A percentile compares a stretch with the other conserved stretches of the same genome.
phyloP scores from a whole-genome alignment of 2,329 filamentous ascomycete species.

The Coniochaeta sp. region DNA sequence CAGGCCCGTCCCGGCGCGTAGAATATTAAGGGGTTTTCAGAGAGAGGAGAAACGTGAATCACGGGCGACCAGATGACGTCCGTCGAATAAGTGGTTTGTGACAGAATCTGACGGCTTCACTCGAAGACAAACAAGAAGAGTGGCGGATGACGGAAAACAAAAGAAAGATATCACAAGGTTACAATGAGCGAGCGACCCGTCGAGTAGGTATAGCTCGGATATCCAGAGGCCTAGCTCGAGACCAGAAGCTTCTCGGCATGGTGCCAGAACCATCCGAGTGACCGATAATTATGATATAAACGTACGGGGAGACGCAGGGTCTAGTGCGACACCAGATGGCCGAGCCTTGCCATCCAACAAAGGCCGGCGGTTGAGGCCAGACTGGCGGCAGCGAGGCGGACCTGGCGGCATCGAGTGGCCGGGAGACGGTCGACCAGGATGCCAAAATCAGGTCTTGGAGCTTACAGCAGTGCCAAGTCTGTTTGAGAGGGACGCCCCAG shows the following conservation, averaged over 20 bases:
- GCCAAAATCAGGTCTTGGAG: not conserved
- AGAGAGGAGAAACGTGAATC: not conserved
- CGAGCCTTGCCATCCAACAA: constrained; percentile 1
- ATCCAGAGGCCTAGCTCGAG: not conserved
- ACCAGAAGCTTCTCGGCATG: not conserved
- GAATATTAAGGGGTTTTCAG: not conserved
- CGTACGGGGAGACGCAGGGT: not conserved
- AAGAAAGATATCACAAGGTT: constrained; percentile 3
- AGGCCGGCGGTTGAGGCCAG: not conserved
- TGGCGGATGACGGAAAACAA: not conserved
- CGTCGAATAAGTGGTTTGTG: not conserved
- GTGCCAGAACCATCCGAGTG: not conserved
- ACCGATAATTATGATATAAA: not conserved
- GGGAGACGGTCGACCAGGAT: not conserved
- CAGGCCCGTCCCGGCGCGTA: not conserved
- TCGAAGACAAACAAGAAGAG: not conserved
- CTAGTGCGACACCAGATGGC: not conserved
- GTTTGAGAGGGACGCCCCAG: not conserved
- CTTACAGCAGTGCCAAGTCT: not conserved
- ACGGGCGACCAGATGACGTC: not conserved
- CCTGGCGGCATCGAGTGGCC: constrained; percentile 1
- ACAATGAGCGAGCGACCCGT: not conserved
- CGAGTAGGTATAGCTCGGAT: not conserved
- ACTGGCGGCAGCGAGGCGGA: constrained; percentile 2
- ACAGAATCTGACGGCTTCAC: not conserved